Conservation (phyloP, 768 basidiomycete genomes). For the Tricholoma matsutake region DNA sequence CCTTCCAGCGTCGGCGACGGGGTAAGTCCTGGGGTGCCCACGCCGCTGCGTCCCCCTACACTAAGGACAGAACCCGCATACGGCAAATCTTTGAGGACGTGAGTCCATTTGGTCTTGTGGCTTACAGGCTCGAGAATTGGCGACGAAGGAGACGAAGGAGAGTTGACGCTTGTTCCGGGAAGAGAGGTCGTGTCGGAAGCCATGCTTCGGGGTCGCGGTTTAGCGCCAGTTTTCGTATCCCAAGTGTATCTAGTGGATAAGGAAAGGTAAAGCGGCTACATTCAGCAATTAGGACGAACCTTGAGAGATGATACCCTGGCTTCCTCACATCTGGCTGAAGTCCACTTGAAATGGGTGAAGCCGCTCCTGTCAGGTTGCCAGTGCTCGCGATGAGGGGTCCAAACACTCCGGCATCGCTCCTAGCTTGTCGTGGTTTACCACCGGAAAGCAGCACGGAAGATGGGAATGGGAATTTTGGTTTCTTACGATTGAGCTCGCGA, state of each 20-base stretch:
- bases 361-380: slow-evolving; percentile 59
- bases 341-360: slow-evolving; percentile 47
- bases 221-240: slow-evolving; percentile 1
- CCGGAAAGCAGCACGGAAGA: slow-evolving; percentile 5
- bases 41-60: slow-evolving; percentile 18
- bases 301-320: slow-evolving; percentile 63
- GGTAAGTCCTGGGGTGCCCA: slow-evolving; percentile 24
- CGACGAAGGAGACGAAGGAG: slow-evolving; percentile 10
- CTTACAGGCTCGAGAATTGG: slow-evolving; percentile 10
- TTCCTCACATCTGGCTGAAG: slow-evolving; percentile 56
- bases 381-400: slow-evolving; percentile 72
- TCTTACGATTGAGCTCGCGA: not conserved
- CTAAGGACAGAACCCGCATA: slow-evolving; percentile 12
- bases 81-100: slow-evolving; percentile 31
- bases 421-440: slow-evolving; percentile 28
- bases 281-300: slow-evolving; percentile 31
- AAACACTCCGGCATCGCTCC: slow-evolving; percentile 59
- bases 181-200: not conserved
- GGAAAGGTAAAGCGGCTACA: not conserved
- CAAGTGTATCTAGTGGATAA: slow-evolving; percentile 22
- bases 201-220: not conserved
- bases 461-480: slow-evolving; percentile 1
- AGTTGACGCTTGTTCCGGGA: not conserved
- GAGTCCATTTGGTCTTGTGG: slow-evolving; percentile 5
- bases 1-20: slow-evolving; percentile 26